Conservation (phyloP, 2,329 filamentous ascomycete genomes). For the Cordyceps tenuipes region DNA sequence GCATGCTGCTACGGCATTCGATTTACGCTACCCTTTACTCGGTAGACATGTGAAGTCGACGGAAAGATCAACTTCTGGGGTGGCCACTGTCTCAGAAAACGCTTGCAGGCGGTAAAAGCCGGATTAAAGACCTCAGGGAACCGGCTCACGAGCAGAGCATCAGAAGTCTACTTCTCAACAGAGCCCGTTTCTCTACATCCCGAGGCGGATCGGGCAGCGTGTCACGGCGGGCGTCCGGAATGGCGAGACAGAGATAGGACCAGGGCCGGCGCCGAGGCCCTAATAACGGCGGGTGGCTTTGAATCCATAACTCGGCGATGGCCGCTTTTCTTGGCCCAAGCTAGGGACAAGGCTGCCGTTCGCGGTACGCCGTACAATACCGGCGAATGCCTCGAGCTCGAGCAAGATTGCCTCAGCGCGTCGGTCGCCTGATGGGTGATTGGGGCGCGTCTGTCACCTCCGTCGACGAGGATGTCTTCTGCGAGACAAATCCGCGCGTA, state of each 20-base stretch:
- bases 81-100: conserved; percentile 52
- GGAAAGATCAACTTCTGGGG: conserved; percentile 59
- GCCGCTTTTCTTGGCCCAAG: conserved; percentile 45
- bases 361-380: conserved; percentile 58
- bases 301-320: conserved; percentile 51
- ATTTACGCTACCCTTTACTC: conserved; percentile 54
- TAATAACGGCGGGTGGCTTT: conserved; percentile 55
- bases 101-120: conserved; percentile 49
- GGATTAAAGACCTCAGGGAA: conserved; percentile 40
- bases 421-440: conserved; percentile 45
- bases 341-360: conserved; percentile 55
- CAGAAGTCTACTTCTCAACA: conserved; percentile 39
- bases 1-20: conserved; percentile 45
- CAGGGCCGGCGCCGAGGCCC: conserved; percentile 31
- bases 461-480: conserved; percentile 34
- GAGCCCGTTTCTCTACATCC: conserved; percentile 32
- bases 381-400: conserved; percentile 47
- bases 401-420: conserved; percentile 42
- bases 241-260: conserved; percentile 22
- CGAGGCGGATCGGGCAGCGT: conserved; percentile 20
- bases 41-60: conserved; percentile 57
- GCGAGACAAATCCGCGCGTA: conserved; percentile 46
- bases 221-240: conserved; percentile 25
- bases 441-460: no score
- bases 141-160: conserved; percentile 34